A percentile compares a stretch with the other conserved stretches of the same genome.
These are phyloP conservation scores for Phylloporus gajari DNA, from an alignment of 1,284 basidiomycete species.

Conservation along the genomic window DNA sequence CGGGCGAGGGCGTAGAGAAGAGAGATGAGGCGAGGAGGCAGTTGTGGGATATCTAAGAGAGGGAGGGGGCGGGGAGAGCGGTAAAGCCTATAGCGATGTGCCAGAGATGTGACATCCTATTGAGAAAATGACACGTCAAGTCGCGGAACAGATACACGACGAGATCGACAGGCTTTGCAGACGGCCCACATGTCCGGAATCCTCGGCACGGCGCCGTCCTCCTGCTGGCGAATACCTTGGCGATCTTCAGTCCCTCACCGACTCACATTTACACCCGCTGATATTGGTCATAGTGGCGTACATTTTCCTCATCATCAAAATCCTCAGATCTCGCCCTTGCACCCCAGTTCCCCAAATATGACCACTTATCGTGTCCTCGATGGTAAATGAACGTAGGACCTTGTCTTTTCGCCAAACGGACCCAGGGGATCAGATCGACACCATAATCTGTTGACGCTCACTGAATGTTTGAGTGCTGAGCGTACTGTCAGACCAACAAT, in stretches of 20 bases:
- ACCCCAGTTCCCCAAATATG: conserved; percentile 17
- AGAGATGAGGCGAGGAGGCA: conserved; percentile 23
- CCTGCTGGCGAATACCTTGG: background rate
- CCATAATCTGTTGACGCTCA: background rate
- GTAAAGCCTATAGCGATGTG: conserved; percentile 40
- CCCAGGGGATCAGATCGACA: conserved; percentile 30
- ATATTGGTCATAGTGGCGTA: conserved; percentile 32
- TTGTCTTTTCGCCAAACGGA: conserved; percentile 8
- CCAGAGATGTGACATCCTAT: conserved; percentile 28
- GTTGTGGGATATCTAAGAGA: conserved; percentile 47
- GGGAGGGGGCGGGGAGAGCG: conserved; percentile 23
- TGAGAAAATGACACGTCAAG: conserved; percentile 39
- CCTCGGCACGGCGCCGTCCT: conserved; percentile 24
- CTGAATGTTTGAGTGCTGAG: background rate
- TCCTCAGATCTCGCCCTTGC: conserved; percentile 22
- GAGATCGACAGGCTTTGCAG: conserved; percentile 17
- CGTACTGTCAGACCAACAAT: conserved; percentile 49
- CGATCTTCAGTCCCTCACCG: too few species aligned
- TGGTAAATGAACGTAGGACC: conserved; percentile 7
- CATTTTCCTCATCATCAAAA: conserved; percentile 14
- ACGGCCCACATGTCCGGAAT: conserved; percentile 10
- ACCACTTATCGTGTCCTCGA: conserved; percentile 20
- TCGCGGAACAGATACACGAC: conserved; percentile 31
- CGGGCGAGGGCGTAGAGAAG: conserved; percentile 46
- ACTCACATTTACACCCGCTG: too few species aligned